Conservation (phyloP, 257 asterid genomes). For the Solanum sparsipilum region DNA sequence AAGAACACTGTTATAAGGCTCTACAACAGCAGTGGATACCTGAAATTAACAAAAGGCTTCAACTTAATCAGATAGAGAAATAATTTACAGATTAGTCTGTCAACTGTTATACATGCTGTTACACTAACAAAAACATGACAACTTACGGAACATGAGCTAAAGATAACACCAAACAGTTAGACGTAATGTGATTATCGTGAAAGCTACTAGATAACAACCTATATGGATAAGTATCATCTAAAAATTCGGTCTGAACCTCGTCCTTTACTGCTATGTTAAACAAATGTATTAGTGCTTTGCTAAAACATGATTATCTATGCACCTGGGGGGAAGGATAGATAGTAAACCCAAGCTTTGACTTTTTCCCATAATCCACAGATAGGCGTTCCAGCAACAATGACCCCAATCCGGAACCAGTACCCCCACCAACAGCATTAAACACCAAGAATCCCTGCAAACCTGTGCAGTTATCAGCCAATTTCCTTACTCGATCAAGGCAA, state of each 20-base stretch:
- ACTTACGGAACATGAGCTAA: neutral
- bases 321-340: conserved; percentile 91
- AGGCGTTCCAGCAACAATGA: conserved; percentile 77
- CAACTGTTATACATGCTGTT: neutral
- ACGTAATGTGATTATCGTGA: neutral
- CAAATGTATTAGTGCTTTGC: neutral
- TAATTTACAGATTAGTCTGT: neutral
- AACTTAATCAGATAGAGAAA: neutral
- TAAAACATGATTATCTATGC: conserved; percentile 4
- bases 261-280: neutral
- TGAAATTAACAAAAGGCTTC: conserved; percentile 17
- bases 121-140: neutral
- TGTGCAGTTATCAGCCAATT: conserved; percentile 89
- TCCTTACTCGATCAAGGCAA: conserved; percentile 79
- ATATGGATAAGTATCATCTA: neutral
- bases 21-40: conserved; percentile 95
- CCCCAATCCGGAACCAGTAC: conserved; percentile 93
- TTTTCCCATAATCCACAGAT: conserved; percentile 81
- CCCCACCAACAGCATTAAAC: conserved; percentile 85
- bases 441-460: conserved; percentile 91
- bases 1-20: conserved; percentile 92
- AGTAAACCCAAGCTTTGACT: conserved; percentile 88
- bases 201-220: neutral
- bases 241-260: neutral
- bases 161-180: neutral